Evolutionary conservation across 2,329 filamentous ascomycete genomes (phyloP).

Genomic region (Ophiostoma sp.): DNA sequence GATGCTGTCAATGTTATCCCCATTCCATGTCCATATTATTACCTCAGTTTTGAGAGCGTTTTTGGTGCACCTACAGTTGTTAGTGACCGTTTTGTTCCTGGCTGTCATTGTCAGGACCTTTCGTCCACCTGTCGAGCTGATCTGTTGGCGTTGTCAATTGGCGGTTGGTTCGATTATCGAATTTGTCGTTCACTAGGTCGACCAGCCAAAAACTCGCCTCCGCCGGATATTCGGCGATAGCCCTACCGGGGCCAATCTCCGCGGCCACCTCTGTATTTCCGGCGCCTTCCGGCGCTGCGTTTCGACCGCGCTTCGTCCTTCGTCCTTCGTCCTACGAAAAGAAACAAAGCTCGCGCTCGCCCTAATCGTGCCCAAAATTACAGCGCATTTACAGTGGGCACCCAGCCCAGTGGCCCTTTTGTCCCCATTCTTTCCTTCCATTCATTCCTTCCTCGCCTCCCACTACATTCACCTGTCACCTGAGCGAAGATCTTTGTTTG

Average conservation of each 20-base stretch:
- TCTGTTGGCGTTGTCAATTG: neutral
- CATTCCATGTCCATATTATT: neutral
- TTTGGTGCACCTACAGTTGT: neutral
- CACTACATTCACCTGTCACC: slow-evolving; percentile 2
- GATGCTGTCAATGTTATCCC: neutral
- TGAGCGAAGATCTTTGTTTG: neutral
- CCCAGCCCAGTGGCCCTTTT: neutral
- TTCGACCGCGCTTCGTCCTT: neutral
- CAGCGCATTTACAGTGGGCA: neutral
- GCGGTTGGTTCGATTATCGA: neutral
- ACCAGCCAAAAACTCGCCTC: neutral
- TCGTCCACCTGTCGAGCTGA: neutral
- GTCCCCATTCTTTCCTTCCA: neutral
- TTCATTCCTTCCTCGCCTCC: neutral
- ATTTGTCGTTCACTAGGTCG: neutral
- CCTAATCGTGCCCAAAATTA: neutral
- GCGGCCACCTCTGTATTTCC: slow-evolving; percentile 5
- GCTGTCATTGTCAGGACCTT: neutral
- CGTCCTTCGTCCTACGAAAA: neutral
- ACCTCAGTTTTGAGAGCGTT: neutral
- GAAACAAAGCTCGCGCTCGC: neutral
- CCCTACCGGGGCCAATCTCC: neutral
- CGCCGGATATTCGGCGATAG: slow-evolving; percentile 7
- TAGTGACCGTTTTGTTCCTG: neutral
- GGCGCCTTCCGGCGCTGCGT: neutral